Evolutionary conservation across 805 yeast genomes (phyloP).

Genomic region (Saccharomycopsis lassenensis): DNA sequence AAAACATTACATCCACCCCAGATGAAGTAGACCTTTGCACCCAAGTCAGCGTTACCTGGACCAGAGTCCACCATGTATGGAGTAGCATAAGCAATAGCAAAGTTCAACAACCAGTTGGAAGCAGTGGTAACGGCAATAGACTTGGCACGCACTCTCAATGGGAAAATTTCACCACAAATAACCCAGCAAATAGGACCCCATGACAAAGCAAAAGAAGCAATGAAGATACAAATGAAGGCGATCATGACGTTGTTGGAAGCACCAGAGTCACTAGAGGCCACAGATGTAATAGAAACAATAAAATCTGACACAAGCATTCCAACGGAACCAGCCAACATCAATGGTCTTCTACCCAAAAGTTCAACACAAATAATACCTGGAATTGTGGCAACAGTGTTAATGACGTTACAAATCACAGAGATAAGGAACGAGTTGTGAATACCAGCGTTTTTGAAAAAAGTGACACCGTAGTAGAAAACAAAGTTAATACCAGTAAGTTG

Average conservation of each 20-base stretch:
- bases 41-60: conserved; percentile 46
- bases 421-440: conserved; percentile 37
- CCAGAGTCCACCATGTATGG: conserved; percentile 61
- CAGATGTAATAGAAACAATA: conserved; percentile 34
- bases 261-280: conserved; percentile 19
- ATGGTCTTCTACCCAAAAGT: conserved; percentile 31
- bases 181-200: conserved; percentile 84
- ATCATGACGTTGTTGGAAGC: conserved; percentile 36
- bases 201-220: conserved; percentile 65
- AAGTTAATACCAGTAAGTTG: conserved; percentile 56
- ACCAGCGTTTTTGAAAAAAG: conserved; percentile 34
- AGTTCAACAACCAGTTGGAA: conserved; percentile 71
- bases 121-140: conserved; percentile 64
- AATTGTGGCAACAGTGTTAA: conserved; percentile 37
- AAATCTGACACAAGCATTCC: conserved; percentile 29
- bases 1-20: conserved; percentile 63
- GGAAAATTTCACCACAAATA: conserved; percentile 47
- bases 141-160: conserved; percentile 63
- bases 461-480: conserved; percentile 51
- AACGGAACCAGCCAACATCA: conserved; percentile 31
- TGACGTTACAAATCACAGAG: conserved; percentile 42
- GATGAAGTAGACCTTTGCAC: conserved; percentile 56
- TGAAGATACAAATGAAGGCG: conserved; percentile 45
- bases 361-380: conserved; percentile 35
- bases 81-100: conserved; percentile 61